Evolutionary conservation across 352 stramenopile species (phyloP), one percentile per base, ranked within the genome.

Genomic region (Phytopythium montanum): DNA sequence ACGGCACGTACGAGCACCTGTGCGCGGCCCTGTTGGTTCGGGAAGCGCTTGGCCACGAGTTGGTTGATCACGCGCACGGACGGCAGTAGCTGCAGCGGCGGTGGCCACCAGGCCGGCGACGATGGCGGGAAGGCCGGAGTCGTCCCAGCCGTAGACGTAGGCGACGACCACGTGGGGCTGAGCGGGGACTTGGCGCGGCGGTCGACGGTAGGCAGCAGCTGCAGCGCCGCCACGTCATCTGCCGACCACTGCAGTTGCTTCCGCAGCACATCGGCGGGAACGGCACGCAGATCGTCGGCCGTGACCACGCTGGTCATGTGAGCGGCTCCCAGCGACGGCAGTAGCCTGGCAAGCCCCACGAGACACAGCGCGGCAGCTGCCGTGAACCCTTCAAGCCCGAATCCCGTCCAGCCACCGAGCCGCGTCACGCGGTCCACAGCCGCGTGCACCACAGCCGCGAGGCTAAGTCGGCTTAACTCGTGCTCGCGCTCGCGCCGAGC

Each of bases 321-420:
- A 7, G 68, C 1, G 9, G 28, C 10, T 19, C 28, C 39, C 18
- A 56, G 36, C 12, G 51, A 62, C 16, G 60, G 51, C 25, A 68
- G 58, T 58, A 87, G 69, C 65, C 85, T 89, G 49, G 62, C 60
- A 10, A 94, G 69, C 0, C 82, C 85, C 23, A 92, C 68, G 3
- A 83, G 80, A 56, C 59, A 72, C 28, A 92, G 69, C 44, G 82
- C 84, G 12, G 80, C 72, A 1, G 66, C 46, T 0, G 76, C 62
- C n/a, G 66, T 80, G 54, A 94, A 75, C 16, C 85, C 85, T 60
- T 94, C 85, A 21, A 92, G 60, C n/a, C 79, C 80, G 61, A 82
- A 90, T 13, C 85, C 85, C 14, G 90, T 49, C 79, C 78, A 90
- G 10, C 62, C 74, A 13, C 51, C 70, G 2, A 81, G 41, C n/a